Evolutionary conservation across 345 rosid species (phyloP).

Genomic region (Physaria fendleri): DNA sequence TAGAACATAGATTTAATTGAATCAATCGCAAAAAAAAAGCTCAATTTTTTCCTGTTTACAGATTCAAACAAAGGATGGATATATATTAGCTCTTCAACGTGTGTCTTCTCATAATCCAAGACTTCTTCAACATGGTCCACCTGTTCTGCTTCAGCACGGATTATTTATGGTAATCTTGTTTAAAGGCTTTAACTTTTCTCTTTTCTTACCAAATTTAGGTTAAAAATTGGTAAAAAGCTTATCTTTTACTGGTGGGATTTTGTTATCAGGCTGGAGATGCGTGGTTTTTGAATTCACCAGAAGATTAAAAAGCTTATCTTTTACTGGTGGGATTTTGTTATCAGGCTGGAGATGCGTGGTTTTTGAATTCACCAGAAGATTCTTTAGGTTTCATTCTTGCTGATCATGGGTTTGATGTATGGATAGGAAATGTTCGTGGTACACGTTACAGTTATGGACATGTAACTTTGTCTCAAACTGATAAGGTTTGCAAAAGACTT

Average conservation of each 20-base stretch:
- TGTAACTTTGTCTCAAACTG: conserved; percentile 53
- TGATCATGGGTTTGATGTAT: conserved; percentile 83
- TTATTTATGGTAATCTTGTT: conserved; percentile 65
- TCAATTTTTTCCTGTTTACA: conserved; percentile 11
- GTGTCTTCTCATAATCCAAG: conserved; percentile 42
- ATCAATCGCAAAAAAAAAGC: not conserved
- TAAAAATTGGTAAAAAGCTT: not conserved
- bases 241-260: not conserved
- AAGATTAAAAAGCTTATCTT: conserved; percentile 37
- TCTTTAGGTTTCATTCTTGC: conserved; percentile 85
- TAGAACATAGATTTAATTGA: not conserved
- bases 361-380: conserved; percentile 56
- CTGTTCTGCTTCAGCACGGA: conserved; percentile 87
- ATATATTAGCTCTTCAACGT: conserved; percentile 68
- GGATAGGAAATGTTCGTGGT: conserved; percentile 93
- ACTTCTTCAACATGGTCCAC: conserved; percentile 37
- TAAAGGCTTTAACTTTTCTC: not conserved
- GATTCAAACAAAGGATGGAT: conserved; percentile 84
- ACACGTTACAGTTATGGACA: conserved; percentile 86
- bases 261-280: conserved; percentile 65
- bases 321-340: not conserved
- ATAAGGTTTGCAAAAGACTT: conserved; percentile 46
- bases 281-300: conserved; percentile 67
- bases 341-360: conserved; percentile 88
- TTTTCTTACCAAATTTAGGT: not conserved